Evolutionary conservation across 108 stramenopile genomes (phyloP).

Genomic region (Pseudonitzschia pungens): DNA sequence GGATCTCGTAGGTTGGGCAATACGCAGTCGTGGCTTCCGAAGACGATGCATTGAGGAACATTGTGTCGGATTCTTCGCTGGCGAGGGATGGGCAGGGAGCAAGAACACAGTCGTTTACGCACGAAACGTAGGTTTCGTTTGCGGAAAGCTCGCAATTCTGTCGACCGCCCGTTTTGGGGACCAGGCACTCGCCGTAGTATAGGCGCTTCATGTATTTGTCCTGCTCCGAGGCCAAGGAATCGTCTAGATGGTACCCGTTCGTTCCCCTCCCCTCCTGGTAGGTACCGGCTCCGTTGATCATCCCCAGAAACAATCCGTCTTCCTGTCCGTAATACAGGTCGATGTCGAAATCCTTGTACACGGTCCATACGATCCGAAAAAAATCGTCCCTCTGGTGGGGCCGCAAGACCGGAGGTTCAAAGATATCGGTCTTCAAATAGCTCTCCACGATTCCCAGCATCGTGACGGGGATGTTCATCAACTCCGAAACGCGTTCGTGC

Average conservation of each 20-base stretch:
- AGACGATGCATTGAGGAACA: not conserved
- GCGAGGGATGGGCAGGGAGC: constrained; percentile 9
- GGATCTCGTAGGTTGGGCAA: constrained; percentile 29
- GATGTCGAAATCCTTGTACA: not conserved
- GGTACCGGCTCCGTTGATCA: not conserved
- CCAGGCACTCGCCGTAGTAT: constrained; percentile 19
- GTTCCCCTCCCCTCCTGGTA: constrained; percentile 25
- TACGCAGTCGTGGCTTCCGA: no score
- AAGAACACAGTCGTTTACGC: constrained; percentile 15
- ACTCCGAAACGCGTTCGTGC: constrained; percentile 17
- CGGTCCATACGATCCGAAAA: not conserved
- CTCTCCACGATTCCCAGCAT: not conserved
- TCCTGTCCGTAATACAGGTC: constrained; percentile 33
- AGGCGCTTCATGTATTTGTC: not conserved
- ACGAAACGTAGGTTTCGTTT: constrained; percentile 13
- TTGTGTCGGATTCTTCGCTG: not conserved
- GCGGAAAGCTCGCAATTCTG: constrained; percentile 9
- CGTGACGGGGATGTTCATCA: constrained; percentile 10
- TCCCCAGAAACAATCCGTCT: constrained; percentile 26
- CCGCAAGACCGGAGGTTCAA: not conserved
- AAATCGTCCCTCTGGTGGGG: not conserved
- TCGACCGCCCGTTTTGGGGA: not conserved
- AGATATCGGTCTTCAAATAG: not conserved
- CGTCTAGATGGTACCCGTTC: constrained; percentile 20
- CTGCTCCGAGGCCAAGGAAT: not conserved